A percentile compares a stretch with the other conserved stretches of the same genome.
These are phyloP conservation scores for Saccharomycopsis hybrid DNA, from an alignment of 1,139 yeast species.

Conservation along the genomic window DNA sequence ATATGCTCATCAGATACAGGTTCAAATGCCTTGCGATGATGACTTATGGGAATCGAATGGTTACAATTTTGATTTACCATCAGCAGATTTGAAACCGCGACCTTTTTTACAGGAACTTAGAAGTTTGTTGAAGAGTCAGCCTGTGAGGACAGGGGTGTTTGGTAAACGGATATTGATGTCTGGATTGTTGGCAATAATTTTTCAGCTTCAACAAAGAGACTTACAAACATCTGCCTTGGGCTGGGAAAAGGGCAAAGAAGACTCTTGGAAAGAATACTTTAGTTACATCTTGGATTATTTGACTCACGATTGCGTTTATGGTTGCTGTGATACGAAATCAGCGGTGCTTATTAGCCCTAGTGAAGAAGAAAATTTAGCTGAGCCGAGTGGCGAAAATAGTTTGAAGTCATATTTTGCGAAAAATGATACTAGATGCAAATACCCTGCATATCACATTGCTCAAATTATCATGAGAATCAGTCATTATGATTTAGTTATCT, in stretches of 20 bases:
- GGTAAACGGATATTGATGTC: conserved; percentile 63
- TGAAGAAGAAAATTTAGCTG: not conserved
- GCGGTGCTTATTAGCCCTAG: conserved; percentile 26
- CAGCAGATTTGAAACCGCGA: conserved; percentile 18
- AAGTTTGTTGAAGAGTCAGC: conserved; percentile 46
- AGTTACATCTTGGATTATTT: conserved; percentile 17
- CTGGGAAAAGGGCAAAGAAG: conserved; percentile 29
- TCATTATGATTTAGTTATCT: conserved; percentile 72
- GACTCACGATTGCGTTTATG: conserved; percentile 15
- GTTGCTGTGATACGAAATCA: conserved; percentile 26
- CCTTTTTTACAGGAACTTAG: conserved; percentile 52
- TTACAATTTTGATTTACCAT: conserved; percentile 13
- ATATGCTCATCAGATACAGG: conserved; percentile 66
- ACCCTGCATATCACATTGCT: conserved; percentile 61
- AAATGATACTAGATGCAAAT: conserved; percentile 41
- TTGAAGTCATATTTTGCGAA: conserved; percentile 19
- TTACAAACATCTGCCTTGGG: conserved; percentile 29
- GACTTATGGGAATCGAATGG: conserved; percentile 57
- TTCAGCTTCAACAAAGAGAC: conserved; percentile 72
- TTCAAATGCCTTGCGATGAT: conserved; percentile 75
- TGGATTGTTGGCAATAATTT: conserved; percentile 63
- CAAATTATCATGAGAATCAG: conserved; percentile 66
- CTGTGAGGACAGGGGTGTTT: conserved; percentile 44
- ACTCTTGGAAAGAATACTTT: conserved; percentile 50
- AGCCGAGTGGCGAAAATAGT: conserved; percentile 22